Conservation (phyloP, 2,329 filamentous ascomycete genomes). For the Aspergillus arachidicola region DNA sequence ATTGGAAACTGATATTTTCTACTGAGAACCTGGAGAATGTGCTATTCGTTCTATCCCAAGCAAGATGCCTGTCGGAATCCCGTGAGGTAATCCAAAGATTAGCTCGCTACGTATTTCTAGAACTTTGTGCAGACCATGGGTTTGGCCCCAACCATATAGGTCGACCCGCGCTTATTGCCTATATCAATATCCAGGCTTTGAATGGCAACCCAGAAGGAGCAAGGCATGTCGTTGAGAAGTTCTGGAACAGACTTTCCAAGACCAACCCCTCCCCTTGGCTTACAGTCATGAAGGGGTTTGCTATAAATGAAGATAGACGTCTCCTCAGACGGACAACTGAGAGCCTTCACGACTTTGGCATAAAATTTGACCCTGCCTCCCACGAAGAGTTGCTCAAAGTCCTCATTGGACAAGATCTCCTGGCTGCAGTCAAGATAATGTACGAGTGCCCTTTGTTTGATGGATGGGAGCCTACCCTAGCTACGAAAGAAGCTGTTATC, state of each 20-base stretch:
- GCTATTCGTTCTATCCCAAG: constrained; percentile 41
- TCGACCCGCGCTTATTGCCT: constrained; percentile 45
- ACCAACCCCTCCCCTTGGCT: constrained; percentile 46
- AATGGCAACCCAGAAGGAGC: constrained; percentile 62
- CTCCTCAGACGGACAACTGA: constrained; percentile 60
- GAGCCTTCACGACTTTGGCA: constrained; percentile 57
- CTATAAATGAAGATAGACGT: constrained; percentile 58
- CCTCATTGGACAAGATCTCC: constrained; percentile 61
- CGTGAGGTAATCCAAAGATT: constrained; percentile 41
- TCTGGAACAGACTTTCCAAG: constrained; percentile 38
- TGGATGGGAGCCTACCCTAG: constrained; percentile 44
- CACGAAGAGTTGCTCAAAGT: constrained; percentile 61
- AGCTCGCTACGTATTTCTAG: constrained; percentile 41
- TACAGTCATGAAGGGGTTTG: constrained; percentile 62
- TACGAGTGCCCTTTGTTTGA: constrained; percentile 59
- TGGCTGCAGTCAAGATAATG: constrained; percentile 68
- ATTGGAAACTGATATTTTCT: constrained; percentile 41
- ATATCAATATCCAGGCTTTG: constrained; percentile 54
- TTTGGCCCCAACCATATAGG: constrained; percentile 41
- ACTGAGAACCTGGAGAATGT: constrained; percentile 43
- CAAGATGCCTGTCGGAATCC: constrained; percentile 39
- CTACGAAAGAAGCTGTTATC: constrained; percentile 59
- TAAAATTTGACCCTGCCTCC: constrained; percentile 43
- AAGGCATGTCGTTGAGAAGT: constrained; percentile 47
- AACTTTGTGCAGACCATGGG: constrained; percentile 45